Conservation (phyloP, 1,284 basidiomycete genomes). For the Trichosporon sp. region DNA sequence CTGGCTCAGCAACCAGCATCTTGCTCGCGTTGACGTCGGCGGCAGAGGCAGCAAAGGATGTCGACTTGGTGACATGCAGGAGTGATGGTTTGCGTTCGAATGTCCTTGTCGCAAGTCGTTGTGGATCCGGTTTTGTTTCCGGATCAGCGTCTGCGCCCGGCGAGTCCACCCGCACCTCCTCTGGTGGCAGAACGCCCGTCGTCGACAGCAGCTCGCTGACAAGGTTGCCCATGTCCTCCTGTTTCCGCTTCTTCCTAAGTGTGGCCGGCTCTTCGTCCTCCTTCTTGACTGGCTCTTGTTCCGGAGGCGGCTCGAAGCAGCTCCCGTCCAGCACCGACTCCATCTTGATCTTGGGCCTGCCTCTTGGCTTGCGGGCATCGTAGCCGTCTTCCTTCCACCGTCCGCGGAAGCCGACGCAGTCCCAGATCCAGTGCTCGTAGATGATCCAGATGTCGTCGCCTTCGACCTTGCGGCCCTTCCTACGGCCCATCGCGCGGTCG, state of each 20-base stretch:
- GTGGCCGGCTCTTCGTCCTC: slow-evolving; percentile 31
- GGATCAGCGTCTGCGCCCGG: neutral
- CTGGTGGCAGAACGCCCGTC: neutral
- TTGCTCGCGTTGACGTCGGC: slow-evolving; percentile 3
- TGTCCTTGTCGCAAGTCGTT: neutral
- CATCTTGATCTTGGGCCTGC: slow-evolving; percentile 22
- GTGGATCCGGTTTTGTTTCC: neutral
- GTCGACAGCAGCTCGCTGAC: slow-evolving; percentile 39
- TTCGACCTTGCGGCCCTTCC: slow-evolving; percentile 28
- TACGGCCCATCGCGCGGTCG: slow-evolving; percentile 23
- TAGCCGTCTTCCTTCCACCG: slow-evolving; percentile 43
- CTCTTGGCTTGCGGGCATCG: slow-evolving; percentile 36
- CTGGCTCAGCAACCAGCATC: neutral
- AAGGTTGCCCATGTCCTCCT: slow-evolving; percentile 25
- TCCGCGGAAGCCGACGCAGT: slow-evolving; percentile 42
- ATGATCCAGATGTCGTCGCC: slow-evolving; percentile 37
- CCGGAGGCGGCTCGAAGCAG: slow-evolving; percentile 10
- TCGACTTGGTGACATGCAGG: slow-evolving; percentile 31
- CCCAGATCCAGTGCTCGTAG: slow-evolving; percentile 49
- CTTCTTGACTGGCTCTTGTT: slow-evolving; percentile 11
- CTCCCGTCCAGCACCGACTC: slow-evolving; percentile 33
- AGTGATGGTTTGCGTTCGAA: slow-evolving; percentile 29
- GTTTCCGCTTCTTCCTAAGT: slow-evolving; percentile 29
- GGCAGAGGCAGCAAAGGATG: slow-evolving; percentile 20
- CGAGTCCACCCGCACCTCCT: neutral